These are phyloP conservation scores for Ascochyta pisi DNA, from an alignment of 2,329 filamentous ascomycete species.

Conservation along the genomic window DNA sequence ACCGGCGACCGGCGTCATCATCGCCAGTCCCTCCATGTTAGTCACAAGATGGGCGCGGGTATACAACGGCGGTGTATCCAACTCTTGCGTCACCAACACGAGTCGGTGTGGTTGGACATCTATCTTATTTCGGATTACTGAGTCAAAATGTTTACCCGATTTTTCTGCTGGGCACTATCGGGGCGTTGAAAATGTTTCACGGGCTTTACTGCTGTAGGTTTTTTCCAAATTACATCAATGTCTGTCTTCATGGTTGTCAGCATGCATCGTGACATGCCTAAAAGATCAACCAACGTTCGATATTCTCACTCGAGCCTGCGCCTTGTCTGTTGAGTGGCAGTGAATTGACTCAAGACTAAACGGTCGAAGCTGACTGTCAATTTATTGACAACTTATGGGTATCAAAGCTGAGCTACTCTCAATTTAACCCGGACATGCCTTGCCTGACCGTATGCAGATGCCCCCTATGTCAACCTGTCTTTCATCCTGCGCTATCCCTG, in stretches of 20 bases:
- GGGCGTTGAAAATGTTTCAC: not conserved
- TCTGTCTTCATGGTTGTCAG: not conserved
- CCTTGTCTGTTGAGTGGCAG: no score
- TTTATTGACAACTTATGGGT: not conserved
- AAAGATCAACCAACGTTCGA: not conserved
- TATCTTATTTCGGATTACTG: conserved; percentile 10
- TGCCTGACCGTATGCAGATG: not conserved
- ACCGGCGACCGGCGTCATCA: not conserved
- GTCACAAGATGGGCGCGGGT: not conserved
- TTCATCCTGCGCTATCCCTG: not conserved
- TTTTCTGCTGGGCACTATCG: not conserved
- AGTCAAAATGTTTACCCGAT: not conserved
- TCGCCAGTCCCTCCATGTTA: not conserved
- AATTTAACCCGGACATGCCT: not conserved
- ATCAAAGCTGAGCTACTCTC: not conserved
- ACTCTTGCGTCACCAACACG: not conserved
- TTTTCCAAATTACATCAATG: not conserved
- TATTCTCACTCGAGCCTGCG: not conserved
- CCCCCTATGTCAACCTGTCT: not conserved
- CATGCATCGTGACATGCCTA: not conserved
- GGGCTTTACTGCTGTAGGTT: not conserved
- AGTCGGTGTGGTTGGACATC: not conserved
- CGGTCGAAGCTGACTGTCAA: no score
- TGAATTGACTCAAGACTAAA: no score
- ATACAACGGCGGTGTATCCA: not conserved